Conservation (phyloP, 2,329 filamentous ascomycete species). For the Pseudogymnoascus destructans region DNA sequence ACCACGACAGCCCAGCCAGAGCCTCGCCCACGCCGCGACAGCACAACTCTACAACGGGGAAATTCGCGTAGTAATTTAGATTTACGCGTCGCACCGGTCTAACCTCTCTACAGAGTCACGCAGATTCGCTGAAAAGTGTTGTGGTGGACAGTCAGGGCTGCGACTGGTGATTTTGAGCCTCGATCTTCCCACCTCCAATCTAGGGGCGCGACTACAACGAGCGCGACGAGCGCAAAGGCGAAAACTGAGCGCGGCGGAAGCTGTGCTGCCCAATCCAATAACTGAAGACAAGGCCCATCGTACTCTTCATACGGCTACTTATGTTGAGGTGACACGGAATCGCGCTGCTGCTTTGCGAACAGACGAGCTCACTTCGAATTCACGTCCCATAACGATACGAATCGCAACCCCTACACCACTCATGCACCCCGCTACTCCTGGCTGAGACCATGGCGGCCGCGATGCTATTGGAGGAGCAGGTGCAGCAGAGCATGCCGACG, state of each 20-base stretch:
- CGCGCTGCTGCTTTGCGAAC: not conserved
- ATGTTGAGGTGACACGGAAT: not conserved
- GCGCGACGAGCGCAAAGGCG: not conserved
- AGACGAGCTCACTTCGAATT: not conserved
- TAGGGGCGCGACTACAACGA: not conserved
- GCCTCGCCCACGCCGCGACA: conserved; percentile 12
- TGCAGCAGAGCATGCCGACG: conserved; percentile 24
- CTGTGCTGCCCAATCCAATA: not conserved
- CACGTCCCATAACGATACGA: not conserved
- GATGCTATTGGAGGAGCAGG: conserved; percentile 24
- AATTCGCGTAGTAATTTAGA: conserved; percentile 20
- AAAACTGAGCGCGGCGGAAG: conserved; percentile 1
- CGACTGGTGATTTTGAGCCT: conserved; percentile 4
- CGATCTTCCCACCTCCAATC: conserved; percentile 1
- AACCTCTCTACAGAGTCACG: conserved; percentile 15
- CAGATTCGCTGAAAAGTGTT: not conserved
- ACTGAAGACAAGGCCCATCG: not conserved
- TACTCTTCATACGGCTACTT: not conserved
- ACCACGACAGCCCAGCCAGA: conserved; percentile 12
- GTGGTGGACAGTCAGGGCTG: not conserved
- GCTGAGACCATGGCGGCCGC: conserved; percentile 21
- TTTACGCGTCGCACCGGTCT: conserved; percentile 24
- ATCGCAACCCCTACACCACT: not conserved
- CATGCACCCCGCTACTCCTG: conserved; percentile 6
- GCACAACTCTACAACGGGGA: conserved; percentile 20